A percentile compares a stretch with the other conserved stretches of the same genome.
These are phyloP conservation scores for Skeletonema marinoi DNA, from an alignment of 108 stramenopile species.

Conservation along the genomic window DNA sequence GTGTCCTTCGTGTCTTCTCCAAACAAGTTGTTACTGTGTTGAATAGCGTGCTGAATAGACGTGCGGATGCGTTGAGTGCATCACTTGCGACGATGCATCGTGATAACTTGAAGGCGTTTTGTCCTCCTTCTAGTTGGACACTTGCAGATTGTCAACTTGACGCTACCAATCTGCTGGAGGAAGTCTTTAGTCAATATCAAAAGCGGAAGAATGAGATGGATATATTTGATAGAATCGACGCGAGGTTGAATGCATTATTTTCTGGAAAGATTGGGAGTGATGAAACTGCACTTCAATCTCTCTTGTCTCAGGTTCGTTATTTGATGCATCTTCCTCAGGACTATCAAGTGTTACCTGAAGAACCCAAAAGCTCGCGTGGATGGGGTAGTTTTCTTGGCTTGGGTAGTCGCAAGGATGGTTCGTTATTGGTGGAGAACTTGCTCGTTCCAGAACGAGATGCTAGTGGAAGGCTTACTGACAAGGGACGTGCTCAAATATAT, in stretches of 20 bases:
- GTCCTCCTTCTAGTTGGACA: conserved; percentile 54
- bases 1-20: conserved; percentile 80
- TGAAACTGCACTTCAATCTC: conserved; percentile 48
- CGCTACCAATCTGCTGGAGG: conserved; percentile 80
- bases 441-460: conserved; percentile 35
- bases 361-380: neutral
- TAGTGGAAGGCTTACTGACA: conserved; percentile 63
- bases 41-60: conserved; percentile 49
- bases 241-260: conserved; percentile 53
- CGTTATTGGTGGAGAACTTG: neutral
- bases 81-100: conserved; percentile 57
- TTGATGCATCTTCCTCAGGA: conserved; percentile 67
- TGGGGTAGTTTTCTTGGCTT: neutral
- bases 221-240: conserved; percentile 63
- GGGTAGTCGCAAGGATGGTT: conserved; percentile 8
- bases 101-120: conserved; percentile 56
- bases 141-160: conserved; percentile 67
- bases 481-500: conserved; percentile 56
- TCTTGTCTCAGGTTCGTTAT: conserved; percentile 57
- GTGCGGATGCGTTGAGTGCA: conserved; percentile 30
- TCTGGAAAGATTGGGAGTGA: conserved; percentile 57
- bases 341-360: conserved; percentile 54
- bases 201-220: conserved; percentile 63
- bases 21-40: conserved; percentile 67
- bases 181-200: conserved; percentile 74